Conservation (phyloP, 306 rosid species). For the Hylodesmum podocarpum region DNA sequence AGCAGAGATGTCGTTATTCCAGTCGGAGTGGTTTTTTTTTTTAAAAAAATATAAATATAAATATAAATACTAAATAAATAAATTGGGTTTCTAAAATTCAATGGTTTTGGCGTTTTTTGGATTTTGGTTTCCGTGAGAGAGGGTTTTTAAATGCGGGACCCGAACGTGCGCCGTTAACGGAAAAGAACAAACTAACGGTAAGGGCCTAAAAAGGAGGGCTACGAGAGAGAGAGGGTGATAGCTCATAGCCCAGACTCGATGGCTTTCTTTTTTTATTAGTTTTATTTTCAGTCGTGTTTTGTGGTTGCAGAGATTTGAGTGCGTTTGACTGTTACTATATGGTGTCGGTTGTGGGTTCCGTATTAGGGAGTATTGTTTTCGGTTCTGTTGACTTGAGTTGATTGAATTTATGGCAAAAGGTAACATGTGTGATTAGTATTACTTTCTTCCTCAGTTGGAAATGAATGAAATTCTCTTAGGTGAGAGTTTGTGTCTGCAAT, state of each 20-base stretch:
- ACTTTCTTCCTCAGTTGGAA: not conserved
- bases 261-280: not conserved
- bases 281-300: not conserved
- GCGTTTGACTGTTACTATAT: not conserved
- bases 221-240: not conserved
- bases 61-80: not conserved
- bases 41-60: too few species aligned
- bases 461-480: too few species aligned
- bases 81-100: not conserved
- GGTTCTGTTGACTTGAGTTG: too few species aligned
- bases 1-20: constrained; percentile 12
- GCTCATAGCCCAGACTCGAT: too few species aligned
- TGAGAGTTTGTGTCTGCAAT: not conserved
- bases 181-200: constrained; percentile 4
- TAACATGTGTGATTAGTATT: not conserved
- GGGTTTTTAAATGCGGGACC: not conserved
- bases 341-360: not conserved
- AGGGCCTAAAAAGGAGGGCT: not conserved
- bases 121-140: not conserved
- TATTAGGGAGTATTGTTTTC: too few species aligned
- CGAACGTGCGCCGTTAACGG: not conserved
- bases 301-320: not conserved
- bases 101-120: not conserved
- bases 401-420: not conserved
- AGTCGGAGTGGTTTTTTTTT: not conserved